These are phyloP conservation scores for Aaosphaeria pasadenensis DNA, from an alignment of 2,329 filamentous ascomycete genomes.

Conservation along the genomic window DNA sequence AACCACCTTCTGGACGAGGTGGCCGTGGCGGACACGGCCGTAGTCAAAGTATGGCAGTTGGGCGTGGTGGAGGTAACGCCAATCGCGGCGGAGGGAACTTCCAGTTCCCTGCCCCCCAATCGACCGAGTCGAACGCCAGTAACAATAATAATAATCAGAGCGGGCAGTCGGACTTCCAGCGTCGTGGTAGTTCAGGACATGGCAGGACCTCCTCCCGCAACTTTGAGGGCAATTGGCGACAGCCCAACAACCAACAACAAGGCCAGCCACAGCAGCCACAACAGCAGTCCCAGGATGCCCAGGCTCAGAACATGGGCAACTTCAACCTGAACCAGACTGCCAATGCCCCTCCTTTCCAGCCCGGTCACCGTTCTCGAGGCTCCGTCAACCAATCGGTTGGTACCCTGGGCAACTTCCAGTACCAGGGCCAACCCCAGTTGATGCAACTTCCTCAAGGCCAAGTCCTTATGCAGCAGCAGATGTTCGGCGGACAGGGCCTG, in stretches of 20 bases:
- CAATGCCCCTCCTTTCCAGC: conserved; percentile 76
- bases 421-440: conserved; percentile 80
- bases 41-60: conserved; percentile 86
- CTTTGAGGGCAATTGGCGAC: conserved; percentile 98
- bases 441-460: conserved; percentile 81
- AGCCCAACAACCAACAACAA: conserved; percentile 58
- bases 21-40: conserved; percentile 61
- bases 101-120: conserved; percentile 60
- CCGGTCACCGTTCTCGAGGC: conserved; percentile 80
- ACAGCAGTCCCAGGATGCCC: conserved; percentile 47
- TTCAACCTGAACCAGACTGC: conserved; percentile 70
- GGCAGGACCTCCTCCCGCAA: conserved; percentile 82
- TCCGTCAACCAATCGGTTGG: conserved; percentile 85
- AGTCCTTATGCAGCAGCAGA: conserved; percentile 76
- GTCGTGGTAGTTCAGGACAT: conserved; percentile 76
- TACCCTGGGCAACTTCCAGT: conserved; percentile 83
- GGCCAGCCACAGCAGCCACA: conserved; percentile 41
- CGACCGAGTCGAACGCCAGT: conserved; percentile 51
- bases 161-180: conserved; percentile 63
- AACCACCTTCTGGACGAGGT: conserved; percentile 35
- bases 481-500: conserved; percentile 81
- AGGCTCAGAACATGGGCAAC: conserved; percentile 54
- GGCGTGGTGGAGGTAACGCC: conserved; percentile 61
- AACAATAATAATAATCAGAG: conserved; percentile 37
- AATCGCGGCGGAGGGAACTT: conserved; percentile 69